phyloP scores from a whole-genome alignment of 2,329 filamentous ascomycete genomes.

The Bipolaris sorokiniana region DNA sequence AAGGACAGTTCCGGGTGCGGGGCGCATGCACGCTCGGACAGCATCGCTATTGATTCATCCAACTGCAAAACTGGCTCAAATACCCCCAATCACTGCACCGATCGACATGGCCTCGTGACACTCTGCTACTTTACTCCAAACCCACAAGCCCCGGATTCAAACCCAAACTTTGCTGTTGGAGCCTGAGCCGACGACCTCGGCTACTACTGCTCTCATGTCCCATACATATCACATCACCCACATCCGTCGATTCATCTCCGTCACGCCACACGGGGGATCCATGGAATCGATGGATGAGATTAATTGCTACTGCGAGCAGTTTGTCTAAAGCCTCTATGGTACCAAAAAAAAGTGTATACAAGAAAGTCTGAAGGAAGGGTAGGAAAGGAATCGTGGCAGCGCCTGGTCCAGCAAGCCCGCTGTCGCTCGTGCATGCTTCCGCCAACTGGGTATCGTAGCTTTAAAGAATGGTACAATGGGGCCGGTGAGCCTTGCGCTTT shows the following conservation, averaged over 20 bases:
- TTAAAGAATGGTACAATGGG: constrained; percentile 38
- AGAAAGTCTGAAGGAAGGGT: constrained; percentile 13
- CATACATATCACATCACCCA: too few species aligned
- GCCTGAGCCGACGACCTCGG: background rate
- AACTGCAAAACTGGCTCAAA: background rate
- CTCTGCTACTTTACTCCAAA: background rate
- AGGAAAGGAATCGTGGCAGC: constrained; percentile 13
- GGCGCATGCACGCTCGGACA: constrained; percentile 8
- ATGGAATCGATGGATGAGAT: constrained; percentile 15
- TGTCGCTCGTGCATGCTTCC: constrained; percentile 22
- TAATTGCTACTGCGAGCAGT: constrained; percentile 26
- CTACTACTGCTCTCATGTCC: background rate
- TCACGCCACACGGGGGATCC: background rate
- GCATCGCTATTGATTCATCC: background rate
- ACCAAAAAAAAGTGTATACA: constrained; percentile 12
- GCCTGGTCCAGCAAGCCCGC: constrained; percentile 35
- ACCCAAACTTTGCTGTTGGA: background rate
- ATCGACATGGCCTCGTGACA: background rate
- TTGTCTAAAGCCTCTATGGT: constrained; percentile 32
- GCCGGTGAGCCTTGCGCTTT: constrained; percentile 24
- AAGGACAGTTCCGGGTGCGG: constrained; percentile 5
- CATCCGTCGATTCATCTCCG: background rate
- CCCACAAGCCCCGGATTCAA: background rate
- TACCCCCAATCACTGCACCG: background rate
- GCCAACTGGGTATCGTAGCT: constrained; percentile 32